These are phyloP conservation scores for Cenchrus americanus DNA, from an alignment of 176 grass and related monocot species.

Conservation along the genomic window DNA sequence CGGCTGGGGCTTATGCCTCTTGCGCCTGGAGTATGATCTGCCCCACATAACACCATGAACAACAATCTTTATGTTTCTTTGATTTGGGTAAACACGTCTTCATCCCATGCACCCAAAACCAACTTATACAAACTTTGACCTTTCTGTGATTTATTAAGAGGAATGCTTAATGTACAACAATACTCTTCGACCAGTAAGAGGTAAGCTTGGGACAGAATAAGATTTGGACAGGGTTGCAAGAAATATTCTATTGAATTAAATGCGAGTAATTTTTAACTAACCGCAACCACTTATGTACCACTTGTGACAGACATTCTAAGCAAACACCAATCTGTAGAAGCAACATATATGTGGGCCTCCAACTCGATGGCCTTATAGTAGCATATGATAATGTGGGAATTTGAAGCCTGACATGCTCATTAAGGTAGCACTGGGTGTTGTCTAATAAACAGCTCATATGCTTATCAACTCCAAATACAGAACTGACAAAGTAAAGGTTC, in stretches of 20 bases:
- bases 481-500: background rate
- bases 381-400: background rate
- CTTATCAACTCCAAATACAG: background rate
- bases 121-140: background rate
- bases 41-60: background rate
- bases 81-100: background rate
- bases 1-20: too few species aligned
- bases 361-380: background rate
- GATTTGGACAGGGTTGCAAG: background rate
- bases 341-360: background rate
- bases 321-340: background rate
- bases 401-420: background rate
- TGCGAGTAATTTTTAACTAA: background rate
- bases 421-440: background rate
- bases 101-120: background rate
- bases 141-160: background rate
- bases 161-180: background rate
- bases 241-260: background rate
- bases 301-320: background rate
- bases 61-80: background rate
- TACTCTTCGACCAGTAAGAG: background rate
- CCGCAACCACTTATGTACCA: background rate
- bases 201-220: background rate
- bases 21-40: too few species aligned
- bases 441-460: background rate